phyloP scores from a whole-genome alignment of 192 early-diverging fungal genomes.

The Diversispora epigaea region DNA sequence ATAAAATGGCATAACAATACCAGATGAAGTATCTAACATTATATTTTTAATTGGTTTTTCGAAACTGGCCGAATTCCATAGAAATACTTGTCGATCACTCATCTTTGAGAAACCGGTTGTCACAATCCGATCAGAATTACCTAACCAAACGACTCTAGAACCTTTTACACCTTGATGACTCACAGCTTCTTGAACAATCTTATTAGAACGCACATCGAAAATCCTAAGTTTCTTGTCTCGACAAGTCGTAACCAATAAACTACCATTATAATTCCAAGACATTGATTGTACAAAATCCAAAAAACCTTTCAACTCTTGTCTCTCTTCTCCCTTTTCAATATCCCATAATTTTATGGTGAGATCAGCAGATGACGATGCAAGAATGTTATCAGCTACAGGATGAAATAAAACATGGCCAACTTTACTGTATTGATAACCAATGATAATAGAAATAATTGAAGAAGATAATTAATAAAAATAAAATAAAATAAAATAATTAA shows the following conservation, averaged over 20 bases:
- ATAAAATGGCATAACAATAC: constrained; percentile 96
- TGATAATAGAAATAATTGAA: not conserved
- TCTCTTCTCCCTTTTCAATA: constrained; percentile 77
- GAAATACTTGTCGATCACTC: constrained; percentile 90
- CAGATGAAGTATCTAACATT: constrained; percentile 89
- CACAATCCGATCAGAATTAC: constrained; percentile 71
- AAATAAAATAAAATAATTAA: no score
- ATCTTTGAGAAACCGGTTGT: constrained; percentile 95
- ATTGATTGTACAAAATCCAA: constrained; percentile 90
- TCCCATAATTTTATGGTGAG: constrained; percentile 93
- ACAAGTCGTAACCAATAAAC: constrained; percentile 82
- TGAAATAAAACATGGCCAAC: constrained; percentile 99
- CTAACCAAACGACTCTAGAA: constrained; percentile 89
- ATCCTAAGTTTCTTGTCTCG: constrained; percentile 96
- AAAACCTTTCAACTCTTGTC: constrained; percentile 79
- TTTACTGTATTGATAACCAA: constrained; percentile 52
- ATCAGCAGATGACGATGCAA: constrained; percentile 87
- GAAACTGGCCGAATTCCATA: constrained; percentile 80
- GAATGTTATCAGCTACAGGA: constrained; percentile 90
- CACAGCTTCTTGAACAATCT: constrained; percentile 72
- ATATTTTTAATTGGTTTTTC: constrained; percentile 70
- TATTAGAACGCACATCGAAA: constrained; percentile 87
- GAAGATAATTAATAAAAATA: not conserved
- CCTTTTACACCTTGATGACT: constrained; percentile 98
- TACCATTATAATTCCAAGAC: constrained; percentile 86